A percentile compares a stretch with the other conserved stretches of the same genome.
These are phyloP conservation scores for Rhizophagus sp. DNA, from an alignment of 192 early-diverging fungal species.

Conservation along the genomic window DNA sequence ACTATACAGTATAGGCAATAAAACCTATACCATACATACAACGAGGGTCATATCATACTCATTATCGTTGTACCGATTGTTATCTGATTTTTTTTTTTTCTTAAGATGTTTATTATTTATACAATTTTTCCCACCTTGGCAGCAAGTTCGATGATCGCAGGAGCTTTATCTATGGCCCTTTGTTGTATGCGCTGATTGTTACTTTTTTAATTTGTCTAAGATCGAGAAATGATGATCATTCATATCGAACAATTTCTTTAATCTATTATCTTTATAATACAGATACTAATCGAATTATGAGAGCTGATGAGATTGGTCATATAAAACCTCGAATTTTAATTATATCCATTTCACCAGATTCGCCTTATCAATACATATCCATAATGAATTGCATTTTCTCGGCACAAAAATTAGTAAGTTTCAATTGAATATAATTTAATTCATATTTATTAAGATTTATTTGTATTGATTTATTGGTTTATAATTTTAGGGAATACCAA, in stretches of 20 bases:
- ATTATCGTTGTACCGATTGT: too few relatives aligned
- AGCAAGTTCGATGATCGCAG: slow-evolving; percentile 57
- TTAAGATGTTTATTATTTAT: background rate
- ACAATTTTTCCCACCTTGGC: background rate
- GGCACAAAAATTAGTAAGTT: slow-evolving; percentile 80
- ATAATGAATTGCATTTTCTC: slow-evolving; percentile 99
- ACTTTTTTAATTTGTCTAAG: background rate
- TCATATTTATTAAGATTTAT: background rate
- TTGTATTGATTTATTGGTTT: background rate
- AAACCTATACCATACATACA: too few relatives aligned
- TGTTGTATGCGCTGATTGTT: slow-evolving; percentile 46
- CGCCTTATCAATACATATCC: slow-evolving; percentile 87
- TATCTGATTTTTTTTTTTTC: background rate
- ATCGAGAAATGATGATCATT: too few relatives aligned
- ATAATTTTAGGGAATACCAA: slow-evolving; percentile 65
- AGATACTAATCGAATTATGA: slow-evolving; percentile 73
- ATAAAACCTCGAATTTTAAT: slow-evolving; percentile 81
- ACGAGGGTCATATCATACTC: too few relatives aligned
- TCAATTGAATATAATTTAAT: background rate
- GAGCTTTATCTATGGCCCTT: slow-evolving; percentile 60
- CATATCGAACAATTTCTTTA: background rate
- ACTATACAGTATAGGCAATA: too few relatives aligned
- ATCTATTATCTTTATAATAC: background rate
- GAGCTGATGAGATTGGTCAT: slow-evolving; percentile 51
- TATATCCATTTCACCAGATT: slow-evolving; percentile 85